These are phyloP conservation scores for Dendrobium nobile DNA, from an alignment of 106 monocot species.

Conservation along the genomic window DNA sequence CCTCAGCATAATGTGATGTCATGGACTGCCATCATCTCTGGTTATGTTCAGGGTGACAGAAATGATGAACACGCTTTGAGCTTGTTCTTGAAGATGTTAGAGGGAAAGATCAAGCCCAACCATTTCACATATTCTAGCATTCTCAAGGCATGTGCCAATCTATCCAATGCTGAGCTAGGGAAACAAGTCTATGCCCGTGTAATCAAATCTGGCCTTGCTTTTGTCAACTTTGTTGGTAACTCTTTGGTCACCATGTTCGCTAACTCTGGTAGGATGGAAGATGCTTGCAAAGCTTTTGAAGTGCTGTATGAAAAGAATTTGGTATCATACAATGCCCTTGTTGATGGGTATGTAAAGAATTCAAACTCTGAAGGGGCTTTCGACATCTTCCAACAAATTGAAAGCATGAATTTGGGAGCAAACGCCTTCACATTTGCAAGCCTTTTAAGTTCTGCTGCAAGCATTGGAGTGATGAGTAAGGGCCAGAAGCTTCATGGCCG, in stretches of 20 bases:
- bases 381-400: constrained; percentile 27
- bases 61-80: constrained; percentile 42
- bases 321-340: constrained; percentile 41
- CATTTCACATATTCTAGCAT: constrained; percentile 65
- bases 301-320: constrained; percentile 58
- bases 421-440: constrained; percentile 72
- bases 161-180: constrained; percentile 28
- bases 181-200: constrained; percentile 52
- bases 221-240: constrained; percentile 52
- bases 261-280: constrained; percentile 51
- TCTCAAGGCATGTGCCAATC: constrained; percentile 62
- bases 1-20: constrained; percentile 63
- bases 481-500: constrained; percentile 63
- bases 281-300: constrained; percentile 65
- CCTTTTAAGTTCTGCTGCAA: constrained; percentile 63
- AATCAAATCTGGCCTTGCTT: constrained; percentile 39
- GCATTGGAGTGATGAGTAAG: constrained; percentile 47
- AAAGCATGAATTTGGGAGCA: constrained; percentile 33
- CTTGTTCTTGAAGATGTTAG: constrained; percentile 54
- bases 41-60: constrained; percentile 42
- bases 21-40: constrained; percentile 75
- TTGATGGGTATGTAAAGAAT: constrained; percentile 48
- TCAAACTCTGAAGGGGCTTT: constrained; percentile 28
- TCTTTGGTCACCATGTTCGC: constrained; percentile 60
- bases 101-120: constrained; percentile 44